Evolutionary conservation across 1,284 basidiomycete genomes (phyloP), one percentile per base, ranked within the genome.

Genomic region (Wallemia mellicola): DNA sequence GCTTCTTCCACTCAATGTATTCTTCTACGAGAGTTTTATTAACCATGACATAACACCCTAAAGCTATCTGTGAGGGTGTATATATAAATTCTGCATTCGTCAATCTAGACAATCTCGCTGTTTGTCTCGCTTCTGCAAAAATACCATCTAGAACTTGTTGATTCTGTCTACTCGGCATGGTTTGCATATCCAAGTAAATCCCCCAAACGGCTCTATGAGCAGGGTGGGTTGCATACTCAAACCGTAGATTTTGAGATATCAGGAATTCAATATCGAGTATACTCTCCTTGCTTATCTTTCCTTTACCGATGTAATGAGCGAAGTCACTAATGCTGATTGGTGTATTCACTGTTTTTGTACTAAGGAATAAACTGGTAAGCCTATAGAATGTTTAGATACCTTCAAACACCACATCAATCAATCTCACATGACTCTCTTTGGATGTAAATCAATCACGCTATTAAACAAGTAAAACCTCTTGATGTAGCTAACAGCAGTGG

Each of bases 361-460:
- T 89, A 59, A 99, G 77, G 67, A 94, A 99, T 32, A 98, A 74
- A 28, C 88, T 82, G 1, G 92, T 96, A 59, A 95, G 75, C 88
- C 91, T 96, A 65, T 9, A 14, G 11, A 28, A 11, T 24, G 27
- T 59, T 61, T 30, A 26, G 5, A 24, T 60, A 59, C 55, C 54
- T 28, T 58, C 54, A 24, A n/a, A 38, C 1, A 14, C n/a, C 25
- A 11, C 28, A 27, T 2, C 22, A 30, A 58, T 28, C 26, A 5
- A 71, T 83, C n/a, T 59, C 68, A 94, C 92, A 98, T 96, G 67
- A 98, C 86, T 65, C 86, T 85, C 71, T 94, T 94, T 0, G 92
- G 94, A 71, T 98, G 94, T 80, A 87, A 95, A 68, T 98, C 91
- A 89, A 98, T 95, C 59, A 89, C 87, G 1, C 89, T 95, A 67